Base-by-base conservation (phyloP, 2,329 filamentous ascomycete genomes). In the Neofusicoccum sp. region DNA sequence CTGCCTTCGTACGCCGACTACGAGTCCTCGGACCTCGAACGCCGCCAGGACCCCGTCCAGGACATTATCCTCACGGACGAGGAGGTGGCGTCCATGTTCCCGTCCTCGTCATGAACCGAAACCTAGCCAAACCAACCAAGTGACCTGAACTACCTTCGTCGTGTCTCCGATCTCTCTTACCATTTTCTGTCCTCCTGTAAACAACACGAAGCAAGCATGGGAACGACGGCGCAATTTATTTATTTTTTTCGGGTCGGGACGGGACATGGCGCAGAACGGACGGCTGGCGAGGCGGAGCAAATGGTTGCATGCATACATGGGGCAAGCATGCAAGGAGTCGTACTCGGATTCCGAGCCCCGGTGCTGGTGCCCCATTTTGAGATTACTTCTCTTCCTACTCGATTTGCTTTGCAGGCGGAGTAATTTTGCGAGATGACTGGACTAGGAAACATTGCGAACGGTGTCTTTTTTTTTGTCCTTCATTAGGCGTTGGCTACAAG, bases 61-160 rank as follows among this genome's bases (percentile, higher is more conserved):
- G 90, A 93, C 71, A 92, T 93, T 66, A 79, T 85, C 61, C 79
- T 93, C 61, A 91, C 84, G 67, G 89, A 93, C 64, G 89, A 93
- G 73, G 90, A 93, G 76, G 82, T 85, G 60, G 85, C 84, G 67
- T 79, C 82, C 65, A 86, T 90, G 78, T 79, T 89, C 49, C 88
- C 88, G n/a, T 56, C 51, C 6, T 43, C 51, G 8, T 54, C 49
- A 12, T 56, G 8, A 43, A 56, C 36, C 6, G 5, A 14, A 14
- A 40, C 36, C 26, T 82, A 86, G 76, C 88, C 75, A 56, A 47
- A 16, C 7, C 8, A n/a, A 20, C 43, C 8, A 9, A n/a, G 24
- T 7, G 16, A 47, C 26, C 6, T 12, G 14, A 11, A 20, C 16
- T 31, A 11, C 45, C 7, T n/a, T 58, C 16, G 16, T 20, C 38